These are phyloP conservation scores for Solanum bukasovii DNA, from an alignment of 257 asterid species.

Conservation along the genomic window DNA sequence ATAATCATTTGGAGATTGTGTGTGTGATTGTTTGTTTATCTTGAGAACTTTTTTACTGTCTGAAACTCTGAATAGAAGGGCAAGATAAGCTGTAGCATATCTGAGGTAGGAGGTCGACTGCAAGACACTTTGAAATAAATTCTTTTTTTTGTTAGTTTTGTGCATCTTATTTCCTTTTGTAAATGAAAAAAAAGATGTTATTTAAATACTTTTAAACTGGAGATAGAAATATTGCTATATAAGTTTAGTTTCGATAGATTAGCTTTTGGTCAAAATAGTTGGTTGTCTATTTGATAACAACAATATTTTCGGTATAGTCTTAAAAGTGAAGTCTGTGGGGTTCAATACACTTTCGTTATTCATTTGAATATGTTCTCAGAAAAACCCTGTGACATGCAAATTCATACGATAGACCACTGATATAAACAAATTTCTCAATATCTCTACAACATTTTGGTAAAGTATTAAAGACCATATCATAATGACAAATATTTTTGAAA, in stretches of 20 bases:
- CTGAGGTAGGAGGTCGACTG: not conserved
- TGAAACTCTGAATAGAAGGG: not conserved
- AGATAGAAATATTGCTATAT: not conserved
- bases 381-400: not conserved
- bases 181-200: not conserved
- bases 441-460: not conserved
- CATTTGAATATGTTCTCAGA: not conserved
- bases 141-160: not conserved
- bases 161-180: not conserved
- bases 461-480: not conserved
- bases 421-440: not conserved
- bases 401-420: not conserved
- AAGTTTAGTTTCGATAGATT: not conserved
- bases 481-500: not conserved
- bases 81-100: not conserved
- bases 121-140: not conserved
- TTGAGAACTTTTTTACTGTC: not conserved
- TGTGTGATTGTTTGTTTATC: not conserved
- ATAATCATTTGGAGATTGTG: not conserved
- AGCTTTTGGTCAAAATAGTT: not conserved
- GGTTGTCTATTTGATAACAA: not conserved
- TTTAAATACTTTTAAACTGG: not conserved
- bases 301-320: not conserved
- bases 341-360: not conserved
- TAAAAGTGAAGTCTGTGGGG: not conserved